phyloP scores from a whole-genome alignment of 192 early-diverging fungal genomes.

The Backusella tuberculispora region DNA sequence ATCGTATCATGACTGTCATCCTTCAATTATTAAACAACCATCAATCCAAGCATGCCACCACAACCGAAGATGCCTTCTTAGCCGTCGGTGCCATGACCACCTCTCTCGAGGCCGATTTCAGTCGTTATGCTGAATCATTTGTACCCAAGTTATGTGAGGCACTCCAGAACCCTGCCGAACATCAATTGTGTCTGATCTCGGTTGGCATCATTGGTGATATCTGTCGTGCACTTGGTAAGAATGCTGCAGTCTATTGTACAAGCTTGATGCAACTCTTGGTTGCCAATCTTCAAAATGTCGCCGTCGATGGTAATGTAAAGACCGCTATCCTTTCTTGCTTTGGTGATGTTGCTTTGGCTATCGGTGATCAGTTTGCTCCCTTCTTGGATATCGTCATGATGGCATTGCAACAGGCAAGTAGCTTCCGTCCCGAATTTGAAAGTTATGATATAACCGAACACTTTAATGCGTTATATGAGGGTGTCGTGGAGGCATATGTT shows the following conservation, averaged over 20 bases:
- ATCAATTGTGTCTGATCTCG: conserved; percentile 91
- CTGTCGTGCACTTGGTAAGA: conserved; percentile 82
- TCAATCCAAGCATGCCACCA: conserved; percentile 76
- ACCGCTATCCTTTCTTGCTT: conserved; percentile 94
- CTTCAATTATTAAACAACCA: conserved; percentile 73
- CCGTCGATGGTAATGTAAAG: conserved; percentile 85
- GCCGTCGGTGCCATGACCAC: conserved; percentile 84
- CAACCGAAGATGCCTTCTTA: conserved; percentile 91
- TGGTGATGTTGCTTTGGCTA: conserved; percentile 97
- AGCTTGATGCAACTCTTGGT: conserved; percentile 85
- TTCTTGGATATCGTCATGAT: conserved; percentile 86
- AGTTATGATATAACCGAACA: conserved; percentile 88
- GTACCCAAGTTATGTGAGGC: conserved; percentile 80
- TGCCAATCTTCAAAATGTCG: conserved; percentile 73
- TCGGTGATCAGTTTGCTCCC: conserved; percentile 81
- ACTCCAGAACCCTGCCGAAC: conserved; percentile 89
- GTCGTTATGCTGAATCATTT: conserved; percentile 88
- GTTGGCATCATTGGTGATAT: conserved; percentile 98
- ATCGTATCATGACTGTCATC: conserved; percentile 88
- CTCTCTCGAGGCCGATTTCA: conserved; percentile 85
- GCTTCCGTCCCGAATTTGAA: conserved; percentile 60
- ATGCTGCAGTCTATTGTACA: conserved; percentile 80
- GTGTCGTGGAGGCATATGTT: conserved; percentile 93
- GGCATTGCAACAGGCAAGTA: conserved; percentile 84
- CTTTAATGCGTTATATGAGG: conserved; percentile 81